Evolutionary conservation across 495 filamentous ascomycete genomes (phyloP), one percentile per base, ranked within the genome.

Genomic region (Massariosphaeria phaeospora): DNA sequence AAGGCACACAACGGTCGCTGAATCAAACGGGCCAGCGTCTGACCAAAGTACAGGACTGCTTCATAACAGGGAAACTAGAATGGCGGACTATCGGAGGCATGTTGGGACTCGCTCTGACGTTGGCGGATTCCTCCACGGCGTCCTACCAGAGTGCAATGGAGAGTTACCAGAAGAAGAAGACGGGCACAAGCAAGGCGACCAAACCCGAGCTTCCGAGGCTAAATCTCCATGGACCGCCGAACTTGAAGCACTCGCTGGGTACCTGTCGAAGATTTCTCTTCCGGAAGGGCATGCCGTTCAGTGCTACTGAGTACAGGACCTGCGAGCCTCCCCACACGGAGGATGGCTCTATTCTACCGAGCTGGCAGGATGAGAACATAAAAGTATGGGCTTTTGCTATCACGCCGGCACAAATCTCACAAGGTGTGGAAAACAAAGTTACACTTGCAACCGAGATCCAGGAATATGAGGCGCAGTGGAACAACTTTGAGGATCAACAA

Each of bases 261-360:
- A 86, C 88, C 0, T 81, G 86, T n/a, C 78, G 93, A 33, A 71
- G 81, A 26, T 97, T 95, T 68, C 77, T 98, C n/a, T 91, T 97
- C 65, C 76, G 93, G 23, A 88, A 84, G 63, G 83, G 84, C 0
- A 76, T 91, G 65, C 88, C 89, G 1, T 35, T 96, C 1, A 70
- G 65, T 18, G 75, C 80, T 21, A 74, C 76, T 40, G 93, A 97
- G 68, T 75, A 35, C 49, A 73, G 72, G 31, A 51, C 70, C 18
- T 75, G 1, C 76, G 36, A 27, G 64, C 46, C 52, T 5, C 48
- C 57, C 44, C 45, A 59, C n/a, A 61, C 66, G 29, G 63, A 56
- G 8, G 52, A 60, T 25, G 60, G 53, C 12, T 48, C 66, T 33
- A 70, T 73, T 55, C 66, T 69, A 24, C 88, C 90, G 0, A 81